Conservation (phyloP, 2,329 filamentous ascomycete genomes). For the Botrytis porri region DNA sequence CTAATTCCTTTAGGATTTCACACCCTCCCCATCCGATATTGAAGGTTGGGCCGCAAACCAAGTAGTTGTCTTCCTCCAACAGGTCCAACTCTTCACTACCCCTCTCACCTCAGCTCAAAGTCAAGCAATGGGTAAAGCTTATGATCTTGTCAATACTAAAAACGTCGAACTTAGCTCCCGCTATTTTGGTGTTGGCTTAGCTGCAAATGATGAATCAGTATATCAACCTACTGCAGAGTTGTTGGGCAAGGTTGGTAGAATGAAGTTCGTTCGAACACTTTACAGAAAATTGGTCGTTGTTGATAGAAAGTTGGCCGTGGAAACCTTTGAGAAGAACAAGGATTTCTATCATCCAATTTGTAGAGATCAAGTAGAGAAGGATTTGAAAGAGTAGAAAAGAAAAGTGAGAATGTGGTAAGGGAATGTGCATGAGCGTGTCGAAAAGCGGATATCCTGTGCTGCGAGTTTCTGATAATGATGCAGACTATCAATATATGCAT, state of each 20-base stretch:
- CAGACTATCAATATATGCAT: background rate
- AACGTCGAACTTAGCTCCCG: constrained; percentile 85
- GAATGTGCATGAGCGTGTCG: background rate
- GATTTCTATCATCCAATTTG: constrained; percentile 98
- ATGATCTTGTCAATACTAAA: constrained; percentile 68
- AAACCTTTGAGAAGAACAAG: constrained; percentile 82
- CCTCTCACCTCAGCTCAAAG: constrained; percentile 64
- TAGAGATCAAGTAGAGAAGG: constrained; percentile 80
- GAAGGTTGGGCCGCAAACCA: constrained; percentile 79
- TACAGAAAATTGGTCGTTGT: constrained; percentile 73
- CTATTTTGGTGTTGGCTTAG: constrained; percentile 77
- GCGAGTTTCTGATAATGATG: background rate
- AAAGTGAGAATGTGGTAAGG: background rate
- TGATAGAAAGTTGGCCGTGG: constrained; percentile 69
- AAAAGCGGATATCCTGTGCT: constrained; percentile 1
- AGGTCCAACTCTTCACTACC: constrained; percentile 64
- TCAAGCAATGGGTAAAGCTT: constrained; percentile 69
- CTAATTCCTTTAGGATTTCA: constrained; percentile 46
- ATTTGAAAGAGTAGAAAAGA: constrained; percentile 46
- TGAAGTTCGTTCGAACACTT: constrained; percentile 94
- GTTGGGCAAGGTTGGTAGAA: constrained; percentile 78
- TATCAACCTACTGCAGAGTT: constrained; percentile 71
- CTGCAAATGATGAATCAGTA: constrained; percentile 65
- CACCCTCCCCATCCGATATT: constrained; percentile 67
- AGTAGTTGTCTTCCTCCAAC: constrained; percentile 84